phyloP scores from a whole-genome alignment of 1,284 basidiomycete genomes.

The Malassezia cuniculi region DNA sequence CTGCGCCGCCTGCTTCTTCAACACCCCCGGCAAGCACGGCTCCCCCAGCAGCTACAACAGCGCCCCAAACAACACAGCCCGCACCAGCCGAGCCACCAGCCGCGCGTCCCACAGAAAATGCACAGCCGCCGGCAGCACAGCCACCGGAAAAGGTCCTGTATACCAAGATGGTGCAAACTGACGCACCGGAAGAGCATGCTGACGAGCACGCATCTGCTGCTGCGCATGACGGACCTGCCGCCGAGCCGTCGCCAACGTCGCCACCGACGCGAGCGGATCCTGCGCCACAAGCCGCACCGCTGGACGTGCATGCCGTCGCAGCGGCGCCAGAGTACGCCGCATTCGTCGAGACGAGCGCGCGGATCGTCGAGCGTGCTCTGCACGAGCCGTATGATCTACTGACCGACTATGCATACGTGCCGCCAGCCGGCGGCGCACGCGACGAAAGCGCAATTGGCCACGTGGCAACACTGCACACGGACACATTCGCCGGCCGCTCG shows the following conservation, averaged over 20 bases:
- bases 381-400: conserved; percentile 94
- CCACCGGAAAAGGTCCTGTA: conserved; percentile 71
- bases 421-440: conserved; percentile 54
- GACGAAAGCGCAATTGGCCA: conserved; percentile 8
- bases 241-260: conserved; percentile 55
- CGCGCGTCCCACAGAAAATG: too few relatives aligned
- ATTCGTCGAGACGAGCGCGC: conserved; percentile 87
- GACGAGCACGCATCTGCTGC: conserved; percentile 50
- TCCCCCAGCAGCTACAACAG: too few relatives aligned
- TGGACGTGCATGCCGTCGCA: conserved; percentile 65
- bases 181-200: conserved; percentile 46
- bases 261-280: conserved; percentile 12
- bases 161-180: conserved; percentile 84
- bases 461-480: too few relatives aligned
- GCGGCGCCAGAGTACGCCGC: conserved; percentile 78
- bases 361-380: conserved; percentile 86
- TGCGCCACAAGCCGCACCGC: conserved; percentile 47
- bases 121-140: background rate
- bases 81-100: background rate
- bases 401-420: conserved; percentile 72
- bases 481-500: conserved; percentile 51
- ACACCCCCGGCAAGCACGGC: too few relatives aligned
- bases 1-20: background rate
- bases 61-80: background rate
- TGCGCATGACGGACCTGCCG: conserved; percentile 48